A percentile compares a stretch with the other conserved stretches of the same genome.
These are phyloP conservation scores for Penicillium parvum DNA, from an alignment of 495 filamentous ascomycete species.

Conservation along the genomic window DNA sequence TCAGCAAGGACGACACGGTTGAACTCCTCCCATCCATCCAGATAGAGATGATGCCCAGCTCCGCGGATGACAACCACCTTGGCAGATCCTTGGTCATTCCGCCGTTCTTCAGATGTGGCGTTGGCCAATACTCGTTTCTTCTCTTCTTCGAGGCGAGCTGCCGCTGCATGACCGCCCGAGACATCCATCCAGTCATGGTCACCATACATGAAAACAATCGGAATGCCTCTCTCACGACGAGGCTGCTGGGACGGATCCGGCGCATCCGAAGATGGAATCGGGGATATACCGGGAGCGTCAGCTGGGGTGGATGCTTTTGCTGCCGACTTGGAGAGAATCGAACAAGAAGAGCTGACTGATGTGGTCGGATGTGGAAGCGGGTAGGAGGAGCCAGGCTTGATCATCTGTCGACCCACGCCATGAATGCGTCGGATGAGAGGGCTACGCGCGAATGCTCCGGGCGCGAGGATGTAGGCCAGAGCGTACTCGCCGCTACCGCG, in stretches of 20 bases:
- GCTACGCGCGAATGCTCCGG: constrained; percentile 85
- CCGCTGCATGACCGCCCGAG: constrained; percentile 73
- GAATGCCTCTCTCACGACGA: constrained; percentile 67
- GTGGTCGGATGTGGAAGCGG: constrained; percentile 6
- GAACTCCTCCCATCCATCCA: constrained; percentile 88
- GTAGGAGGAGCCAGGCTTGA: constrained; percentile 25
- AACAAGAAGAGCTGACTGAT: constrained; percentile 9
- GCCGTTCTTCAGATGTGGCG: constrained; percentile 63
- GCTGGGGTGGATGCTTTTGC: constrained; percentile 6
- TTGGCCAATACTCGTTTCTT: constrained; percentile 51
- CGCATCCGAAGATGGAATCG: constrained; percentile 5
- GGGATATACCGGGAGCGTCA: background rate
- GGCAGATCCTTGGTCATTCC: constrained; percentile 68
- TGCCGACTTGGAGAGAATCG: constrained; percentile 12
- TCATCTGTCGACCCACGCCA: constrained; percentile 70
- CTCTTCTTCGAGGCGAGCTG: constrained; percentile 72
- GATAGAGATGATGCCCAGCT: constrained; percentile 90
- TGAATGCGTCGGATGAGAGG: constrained; percentile 84
- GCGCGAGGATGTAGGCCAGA: constrained; percentile 85
- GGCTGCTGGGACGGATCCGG: constrained; percentile 7
- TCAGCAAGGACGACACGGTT: constrained; percentile 71
- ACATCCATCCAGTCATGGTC: constrained; percentile 99
- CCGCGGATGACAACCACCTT: constrained; percentile 80
- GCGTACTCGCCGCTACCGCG: constrained; percentile 94
- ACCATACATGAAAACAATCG: constrained; percentile 90